Conservation (phyloP, 371 early-diverging fungal genomes). For the Mortierella sp. region DNA sequence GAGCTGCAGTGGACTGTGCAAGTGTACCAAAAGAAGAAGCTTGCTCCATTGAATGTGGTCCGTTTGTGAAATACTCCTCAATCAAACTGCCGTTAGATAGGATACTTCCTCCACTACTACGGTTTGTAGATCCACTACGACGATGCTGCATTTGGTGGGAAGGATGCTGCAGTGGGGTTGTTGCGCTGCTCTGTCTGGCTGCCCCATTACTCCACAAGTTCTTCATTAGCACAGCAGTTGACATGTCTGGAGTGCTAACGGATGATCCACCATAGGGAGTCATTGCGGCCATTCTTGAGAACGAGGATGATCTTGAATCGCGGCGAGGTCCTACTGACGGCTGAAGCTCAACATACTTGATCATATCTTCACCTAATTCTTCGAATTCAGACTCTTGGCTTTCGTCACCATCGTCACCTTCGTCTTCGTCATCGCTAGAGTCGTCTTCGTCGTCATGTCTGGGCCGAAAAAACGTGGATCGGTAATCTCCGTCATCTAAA, state of each 20-base stretch:
- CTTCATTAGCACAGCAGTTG: conserved; percentile 39
- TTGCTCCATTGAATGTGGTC: neutral
- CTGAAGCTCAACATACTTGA: conserved; percentile 50
- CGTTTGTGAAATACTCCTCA: conserved; percentile 38
- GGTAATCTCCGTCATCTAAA: conserved; percentile 34
- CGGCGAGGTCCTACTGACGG: conserved; percentile 35
- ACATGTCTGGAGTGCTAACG: conserved; percentile 31
- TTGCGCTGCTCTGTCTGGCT: conserved; percentile 15
- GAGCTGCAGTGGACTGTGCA: conserved; percentile 4
- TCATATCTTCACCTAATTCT: conserved; percentile 54
- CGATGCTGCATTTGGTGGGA: conserved; percentile 6
- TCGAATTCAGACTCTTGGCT: conserved; percentile 54
- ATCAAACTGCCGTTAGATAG: conserved; percentile 25
- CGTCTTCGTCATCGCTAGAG: conserved; percentile 10
- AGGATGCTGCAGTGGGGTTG: conserved; percentile 24
- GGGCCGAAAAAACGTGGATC: conserved; percentile 18
- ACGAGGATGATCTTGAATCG: conserved; percentile 28
- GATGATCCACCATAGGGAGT: conserved; percentile 2
- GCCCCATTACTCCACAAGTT: conserved; percentile 29
- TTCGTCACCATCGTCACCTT: conserved; percentile 34
- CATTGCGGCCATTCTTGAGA: conserved; percentile 23
- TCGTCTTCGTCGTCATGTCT: conserved; percentile 12
- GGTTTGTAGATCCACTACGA: neutral
- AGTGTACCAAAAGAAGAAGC: neutral
- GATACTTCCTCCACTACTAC: conserved; percentile 30